Base-by-base conservation (phyloP, 805 yeast species). In the Helenozyma rhizophorensis region DNA sequence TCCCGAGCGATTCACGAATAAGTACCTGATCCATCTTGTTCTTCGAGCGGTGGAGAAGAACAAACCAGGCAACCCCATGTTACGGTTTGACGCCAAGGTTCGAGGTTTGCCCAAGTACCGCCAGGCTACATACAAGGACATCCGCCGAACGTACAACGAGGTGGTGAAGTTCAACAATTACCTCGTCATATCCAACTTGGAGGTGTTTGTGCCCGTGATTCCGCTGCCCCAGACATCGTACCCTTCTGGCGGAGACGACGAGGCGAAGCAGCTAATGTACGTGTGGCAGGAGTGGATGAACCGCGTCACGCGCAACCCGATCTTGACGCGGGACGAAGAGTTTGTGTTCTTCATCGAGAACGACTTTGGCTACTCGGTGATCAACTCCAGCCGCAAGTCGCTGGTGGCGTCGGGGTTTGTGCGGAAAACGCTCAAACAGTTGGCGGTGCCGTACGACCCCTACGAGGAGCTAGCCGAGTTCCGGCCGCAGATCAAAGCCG, bases 371-470 rank as follows among this genome's bases (percentile, higher is more conserved):
- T 78, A 78, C 52, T 58, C 78, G 2, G 83, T 81, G 12, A 73
- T 76, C 23, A 80, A 78, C 42, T 72, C 76, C 47, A 65, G 72
- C 25, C 64, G 72, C 27, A 72, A 79, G 21, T 59, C 74, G 2
- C 70, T 75, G 2, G 72, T 76, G 30, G 95, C 96, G 1, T 78
- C 94, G 11, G 98, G 97, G 0, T 56, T 93, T 16, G 78, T 80
- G 42, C 75, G 98, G 32, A 85, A 84, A 56, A 88, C 97, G 2
- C 70, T 93, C 50, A 93, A 93, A 56, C 98, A 93, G 55, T 71
- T 89, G 27, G 81, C 84, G 25, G 85, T 95, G 2, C 98, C 98
- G 1, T 86, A 81, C 49, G 98, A 90, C 58, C 90, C 86, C 25
- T 80, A 78, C 28, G 70, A 74, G 16, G 93, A 82, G 40, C 69